Evolutionary conservation across 1,284 basidiomycete species (phyloP).

Genomic region (Schizophyllum commune): DNA sequence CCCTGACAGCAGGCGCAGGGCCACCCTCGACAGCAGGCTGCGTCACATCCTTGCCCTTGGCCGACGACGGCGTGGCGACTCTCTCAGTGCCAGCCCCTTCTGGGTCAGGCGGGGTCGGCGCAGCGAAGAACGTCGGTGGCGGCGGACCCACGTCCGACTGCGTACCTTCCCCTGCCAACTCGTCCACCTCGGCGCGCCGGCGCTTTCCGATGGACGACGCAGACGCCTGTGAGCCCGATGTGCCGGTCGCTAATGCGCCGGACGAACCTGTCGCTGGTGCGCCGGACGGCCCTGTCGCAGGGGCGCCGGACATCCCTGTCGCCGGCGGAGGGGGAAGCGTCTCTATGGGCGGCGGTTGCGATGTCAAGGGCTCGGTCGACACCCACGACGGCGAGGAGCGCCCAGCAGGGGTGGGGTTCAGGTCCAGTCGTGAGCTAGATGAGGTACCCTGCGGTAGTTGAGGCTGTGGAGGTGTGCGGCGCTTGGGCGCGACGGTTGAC

Average conservation of each 20-base stretch:
- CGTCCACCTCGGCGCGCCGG: neutral
- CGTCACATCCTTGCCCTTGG: neutral
- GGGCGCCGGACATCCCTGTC: too few species aligned
- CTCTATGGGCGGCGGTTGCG: neutral
- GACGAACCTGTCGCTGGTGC: too few species aligned
- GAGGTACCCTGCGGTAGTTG: neutral
- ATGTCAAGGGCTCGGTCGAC: neutral
- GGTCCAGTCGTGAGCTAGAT: neutral
- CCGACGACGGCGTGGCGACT: neutral
- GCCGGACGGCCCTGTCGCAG: too few species aligned
- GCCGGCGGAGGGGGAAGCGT: neutral
- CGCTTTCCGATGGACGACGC: neutral
- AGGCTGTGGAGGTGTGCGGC: neutral
- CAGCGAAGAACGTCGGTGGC: neutral
- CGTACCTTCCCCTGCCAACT: neutral
- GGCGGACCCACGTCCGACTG: neutral
- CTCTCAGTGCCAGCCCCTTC: neutral
- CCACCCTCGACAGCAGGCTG: too few species aligned
- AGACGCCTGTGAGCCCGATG: neutral
- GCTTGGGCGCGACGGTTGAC: neutral
- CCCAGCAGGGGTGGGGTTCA: neutral
- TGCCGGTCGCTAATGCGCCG: too few species aligned
- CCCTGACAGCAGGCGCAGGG: too few species aligned
- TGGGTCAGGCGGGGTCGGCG: neutral
- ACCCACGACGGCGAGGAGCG: neutral